Conservation (phyloP, 805 yeast species). For the Teunomyces gatunensis region DNA sequence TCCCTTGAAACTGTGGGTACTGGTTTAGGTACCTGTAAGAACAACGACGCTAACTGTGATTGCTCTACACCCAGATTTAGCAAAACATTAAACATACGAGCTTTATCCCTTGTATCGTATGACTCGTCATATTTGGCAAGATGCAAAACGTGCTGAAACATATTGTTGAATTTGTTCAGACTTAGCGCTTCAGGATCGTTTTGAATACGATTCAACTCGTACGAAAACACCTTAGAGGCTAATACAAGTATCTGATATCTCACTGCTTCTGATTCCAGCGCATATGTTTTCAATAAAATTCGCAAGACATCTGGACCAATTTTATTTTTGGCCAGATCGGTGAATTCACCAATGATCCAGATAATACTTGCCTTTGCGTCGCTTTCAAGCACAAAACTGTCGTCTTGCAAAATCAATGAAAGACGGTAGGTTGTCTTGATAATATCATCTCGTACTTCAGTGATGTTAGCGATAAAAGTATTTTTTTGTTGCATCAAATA, state of each 20-base stretch:
- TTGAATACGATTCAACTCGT: constrained; percentile 46
- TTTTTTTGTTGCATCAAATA: constrained; percentile 60
- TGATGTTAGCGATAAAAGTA: constrained; percentile 10
- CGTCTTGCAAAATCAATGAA: constrained; percentile 26
- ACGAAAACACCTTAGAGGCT: constrained; percentile 69
- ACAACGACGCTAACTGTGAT: constrained; percentile 61
- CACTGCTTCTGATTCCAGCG: constrained; percentile 54
- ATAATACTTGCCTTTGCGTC: constrained; percentile 78
- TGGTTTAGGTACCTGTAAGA: constrained; percentile 77
- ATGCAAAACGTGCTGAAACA: constrained; percentile 62
- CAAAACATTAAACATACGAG: constrained; percentile 67
- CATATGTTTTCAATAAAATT: constrained; percentile 49
- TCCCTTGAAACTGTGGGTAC: constrained; percentile 36
- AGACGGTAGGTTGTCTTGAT: constrained; percentile 55
- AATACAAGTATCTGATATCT: constrained; percentile 69
- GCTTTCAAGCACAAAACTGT: constrained; percentile 19
- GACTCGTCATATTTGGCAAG: constrained; percentile 71
- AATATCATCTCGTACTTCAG: constrained; percentile 33
- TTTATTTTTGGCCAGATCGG: constrained; percentile 30
- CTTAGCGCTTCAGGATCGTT: constrained; percentile 8
- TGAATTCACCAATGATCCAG: constrained; percentile 89
- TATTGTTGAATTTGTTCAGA: constrained; percentile 29
- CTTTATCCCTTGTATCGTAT: constrained; percentile 80
- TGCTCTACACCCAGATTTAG: constrained; percentile 43
- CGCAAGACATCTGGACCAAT: constrained; percentile 79